Evolutionary conservation across 306 rosid species (phyloP).

Genomic region (Sechiopsis laciniata): DNA sequence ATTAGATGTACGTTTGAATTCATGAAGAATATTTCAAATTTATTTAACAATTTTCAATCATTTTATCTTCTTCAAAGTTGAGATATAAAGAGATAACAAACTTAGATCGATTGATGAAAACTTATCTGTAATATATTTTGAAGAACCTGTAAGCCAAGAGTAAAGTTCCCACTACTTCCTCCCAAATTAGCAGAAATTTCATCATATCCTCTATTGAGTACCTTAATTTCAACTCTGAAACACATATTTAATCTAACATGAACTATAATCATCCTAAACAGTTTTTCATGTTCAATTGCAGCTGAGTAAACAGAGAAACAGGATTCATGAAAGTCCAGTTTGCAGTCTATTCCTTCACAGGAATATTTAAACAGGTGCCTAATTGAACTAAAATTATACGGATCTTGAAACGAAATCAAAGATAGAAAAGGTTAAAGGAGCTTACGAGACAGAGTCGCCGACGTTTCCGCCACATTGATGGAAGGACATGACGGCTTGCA

Average conservation of each 20-base stretch:
- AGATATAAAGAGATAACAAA: neutral
- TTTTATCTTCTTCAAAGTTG: neutral
- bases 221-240: neutral
- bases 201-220: neutral
- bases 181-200: neutral
- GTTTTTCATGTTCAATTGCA: neutral
- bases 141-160: neutral
- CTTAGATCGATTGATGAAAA: no score
- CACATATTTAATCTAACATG: neutral
- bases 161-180: neutral
- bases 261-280: neutral
- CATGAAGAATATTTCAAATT: neutral
- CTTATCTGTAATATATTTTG: neutral
- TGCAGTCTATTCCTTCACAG: neutral
- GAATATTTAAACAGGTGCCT: neutral
- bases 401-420: neutral
- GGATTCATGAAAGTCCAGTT: neutral
- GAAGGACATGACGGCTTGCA: constrained; percentile 95
- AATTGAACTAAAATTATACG: neutral
- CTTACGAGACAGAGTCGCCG: constrained; percentile 85
- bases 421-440: constrained; percentile 9
- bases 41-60: neutral
- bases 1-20: neutral
- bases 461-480: constrained; percentile 99
- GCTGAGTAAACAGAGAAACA: neutral